These are phyloP conservation scores for Casaregolazyma lundiana DNA, from an alignment of 1,139 yeast genomes.

Conservation along the genomic window DNA sequence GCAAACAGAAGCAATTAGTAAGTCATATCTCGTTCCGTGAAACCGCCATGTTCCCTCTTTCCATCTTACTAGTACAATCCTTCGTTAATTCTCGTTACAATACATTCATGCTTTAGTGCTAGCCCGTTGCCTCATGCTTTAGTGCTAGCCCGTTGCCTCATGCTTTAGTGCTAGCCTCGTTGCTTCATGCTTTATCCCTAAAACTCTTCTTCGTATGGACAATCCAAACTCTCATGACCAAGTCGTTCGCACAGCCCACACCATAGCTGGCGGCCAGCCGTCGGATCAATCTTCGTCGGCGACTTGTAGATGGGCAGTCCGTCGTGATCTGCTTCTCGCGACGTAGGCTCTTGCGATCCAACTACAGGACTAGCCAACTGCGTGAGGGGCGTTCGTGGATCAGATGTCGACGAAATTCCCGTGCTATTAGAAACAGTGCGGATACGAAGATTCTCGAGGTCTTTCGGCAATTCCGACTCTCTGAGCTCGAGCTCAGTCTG, in stretches of 20 bases:
- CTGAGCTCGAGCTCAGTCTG: slow-evolving; percentile 31
- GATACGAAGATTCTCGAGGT: slow-evolving; percentile 20
- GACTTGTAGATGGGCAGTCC: slow-evolving; percentile 13
- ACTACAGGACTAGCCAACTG: slow-evolving; percentile 1
- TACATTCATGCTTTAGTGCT: no score
- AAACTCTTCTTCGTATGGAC: slow-evolving; percentile 72
- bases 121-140: no score
- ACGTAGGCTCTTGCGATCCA: background rate
- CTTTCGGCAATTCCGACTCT: slow-evolving; percentile 29
- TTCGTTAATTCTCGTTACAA: no score
- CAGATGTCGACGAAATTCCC: slow-evolving; percentile 15
- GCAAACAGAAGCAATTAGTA: no score
- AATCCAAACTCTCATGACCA: slow-evolving; percentile 81
- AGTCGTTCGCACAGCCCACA: slow-evolving; percentile 88
- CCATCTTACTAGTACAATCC: no score
- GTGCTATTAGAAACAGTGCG: slow-evolving; percentile 11
- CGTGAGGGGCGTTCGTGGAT: slow-evolving; percentile 7
- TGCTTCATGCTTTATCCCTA: no score
- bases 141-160: no score
- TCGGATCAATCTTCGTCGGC: slow-evolving; percentile 49
- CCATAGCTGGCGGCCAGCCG: slow-evolving; percentile 75
- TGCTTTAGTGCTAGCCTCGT: no score
- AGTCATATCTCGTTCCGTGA: no score
- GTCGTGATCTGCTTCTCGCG: slow-evolving; percentile 4
- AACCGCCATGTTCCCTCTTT: no score